phyloP scores from a whole-genome alignment of 108 stramenopile genomes.

The Aureococcus anophagefferens region DNA sequence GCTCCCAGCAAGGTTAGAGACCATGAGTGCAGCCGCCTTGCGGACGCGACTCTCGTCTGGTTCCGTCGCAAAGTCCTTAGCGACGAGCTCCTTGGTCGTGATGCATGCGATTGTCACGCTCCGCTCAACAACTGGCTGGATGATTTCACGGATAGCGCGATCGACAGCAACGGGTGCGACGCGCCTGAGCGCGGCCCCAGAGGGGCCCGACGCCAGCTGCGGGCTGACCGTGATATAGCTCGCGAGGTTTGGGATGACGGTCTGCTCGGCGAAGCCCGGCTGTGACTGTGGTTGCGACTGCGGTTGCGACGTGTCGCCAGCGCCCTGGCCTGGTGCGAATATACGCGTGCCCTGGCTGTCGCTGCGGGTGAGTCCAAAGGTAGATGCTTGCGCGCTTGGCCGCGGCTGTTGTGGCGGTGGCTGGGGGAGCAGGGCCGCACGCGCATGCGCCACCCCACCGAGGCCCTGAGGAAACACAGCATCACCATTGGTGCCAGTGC shows the following conservation, averaged over 20 bases:
- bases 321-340: neutral
- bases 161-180: constrained; percentile 89
- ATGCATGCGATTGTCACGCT: constrained; percentile 96
- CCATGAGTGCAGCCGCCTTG: constrained; percentile 94
- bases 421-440: neutral
- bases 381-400: neutral
- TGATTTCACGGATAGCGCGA: constrained; percentile 94
- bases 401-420: constrained; percentile 20
- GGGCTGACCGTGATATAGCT: constrained; percentile 83
- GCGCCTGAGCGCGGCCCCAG: constrained; percentile 61
- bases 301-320: neutral
- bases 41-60: constrained; percentile 85
- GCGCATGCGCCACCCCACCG: neutral
- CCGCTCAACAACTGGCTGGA: constrained; percentile 94
- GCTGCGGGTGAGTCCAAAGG: neutral
- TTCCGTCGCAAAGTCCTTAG: constrained; percentile 99
- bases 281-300: neutral
- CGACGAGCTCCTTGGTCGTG: constrained; percentile 90
- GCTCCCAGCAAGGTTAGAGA: constrained; percentile 90
- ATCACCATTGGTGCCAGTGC: too few species aligned
- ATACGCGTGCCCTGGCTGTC: neutral
- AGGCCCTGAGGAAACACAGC: too few species aligned
- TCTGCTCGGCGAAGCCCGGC: constrained; percentile 41
- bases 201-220: constrained; percentile 52
- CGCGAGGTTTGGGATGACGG: constrained; percentile 91